These are phyloP conservation scores for Colletotrichum spaethianum DNA, from an alignment of 2,329 filamentous ascomycete genomes.

Conservation along the genomic window DNA sequence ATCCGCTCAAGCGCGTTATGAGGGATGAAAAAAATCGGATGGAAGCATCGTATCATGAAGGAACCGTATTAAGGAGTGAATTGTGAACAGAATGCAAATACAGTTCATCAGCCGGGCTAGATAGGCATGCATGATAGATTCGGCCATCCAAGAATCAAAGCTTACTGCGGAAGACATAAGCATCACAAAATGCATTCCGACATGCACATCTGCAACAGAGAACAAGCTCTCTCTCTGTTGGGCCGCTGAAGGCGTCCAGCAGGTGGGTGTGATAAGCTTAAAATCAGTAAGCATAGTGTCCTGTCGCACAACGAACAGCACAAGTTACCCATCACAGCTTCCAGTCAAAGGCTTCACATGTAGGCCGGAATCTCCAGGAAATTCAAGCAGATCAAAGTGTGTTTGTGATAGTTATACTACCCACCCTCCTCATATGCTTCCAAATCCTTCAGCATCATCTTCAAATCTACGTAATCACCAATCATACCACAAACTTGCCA, in stretches of 20 bases:
- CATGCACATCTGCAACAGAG: not conserved
- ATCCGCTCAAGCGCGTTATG: no score
- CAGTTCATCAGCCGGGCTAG: not conserved
- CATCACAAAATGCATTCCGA: not conserved
- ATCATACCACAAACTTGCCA: constrained; percentile 58
- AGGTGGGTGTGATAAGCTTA: not conserved
- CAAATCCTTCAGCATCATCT: not conserved
- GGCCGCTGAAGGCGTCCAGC: not conserved
- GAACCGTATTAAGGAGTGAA: not conserved
- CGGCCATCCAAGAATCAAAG: not conserved
- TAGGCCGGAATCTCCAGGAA: not conserved
- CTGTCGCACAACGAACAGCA: not conserved
- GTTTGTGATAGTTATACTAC: not conserved
- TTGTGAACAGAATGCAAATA: no score
- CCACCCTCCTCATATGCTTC: not conserved
- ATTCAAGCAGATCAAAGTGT: not conserved
- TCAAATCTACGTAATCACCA: not conserved
- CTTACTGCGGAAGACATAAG: not conserved
- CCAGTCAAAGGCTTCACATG: not conserved
- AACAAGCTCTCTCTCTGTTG: no score
- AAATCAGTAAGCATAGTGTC: not conserved
- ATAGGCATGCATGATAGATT: not conserved
- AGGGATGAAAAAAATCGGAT: no score
- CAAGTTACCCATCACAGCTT: not conserved
- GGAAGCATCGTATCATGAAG: no score